These are phyloP conservation scores for Rutstroemia sp. DNA, from an alignment of 2,329 filamentous ascomycete species.

Conservation along the genomic window DNA sequence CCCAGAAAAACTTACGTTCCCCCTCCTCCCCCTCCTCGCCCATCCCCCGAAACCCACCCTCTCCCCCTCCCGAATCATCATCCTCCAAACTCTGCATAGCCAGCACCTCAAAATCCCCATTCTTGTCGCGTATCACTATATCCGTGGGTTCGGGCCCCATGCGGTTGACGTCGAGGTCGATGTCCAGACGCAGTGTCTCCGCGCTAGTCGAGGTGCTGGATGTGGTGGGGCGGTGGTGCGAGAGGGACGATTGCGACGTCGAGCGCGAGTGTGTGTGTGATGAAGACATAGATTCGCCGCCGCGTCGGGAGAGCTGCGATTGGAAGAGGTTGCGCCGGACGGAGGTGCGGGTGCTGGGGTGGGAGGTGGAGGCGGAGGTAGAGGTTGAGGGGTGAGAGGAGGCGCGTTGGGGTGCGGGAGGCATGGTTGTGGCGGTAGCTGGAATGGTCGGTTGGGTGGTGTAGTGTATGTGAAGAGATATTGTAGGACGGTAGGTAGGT, in stretches of 20 bases:
- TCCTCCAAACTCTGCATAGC: slow-evolving; percentile 44
- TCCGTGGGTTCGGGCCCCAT: slow-evolving; percentile 34
- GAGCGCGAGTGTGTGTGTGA: slow-evolving; percentile 41
- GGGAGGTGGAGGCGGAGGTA: neutral
- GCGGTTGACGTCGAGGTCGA: neutral
- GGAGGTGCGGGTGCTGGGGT: neutral
- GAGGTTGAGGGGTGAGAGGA: neutral
- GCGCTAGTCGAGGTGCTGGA: slow-evolving; percentile 35
- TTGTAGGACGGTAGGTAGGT: neutral
- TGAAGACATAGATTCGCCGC: slow-evolving; percentile 6
- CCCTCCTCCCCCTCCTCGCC: slow-evolving; percentile 33
- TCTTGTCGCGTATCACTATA: slow-evolving; percentile 55
- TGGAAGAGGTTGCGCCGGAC: slow-evolving; percentile 9
- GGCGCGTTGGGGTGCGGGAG: neutral
- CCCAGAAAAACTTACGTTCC: slow-evolving; percentile 36
- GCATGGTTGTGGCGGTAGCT: too few species aligned
- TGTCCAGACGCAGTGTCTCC: slow-evolving; percentile 43
- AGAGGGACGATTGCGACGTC: slow-evolving; percentile 40
- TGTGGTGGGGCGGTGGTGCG: slow-evolving; percentile 47
- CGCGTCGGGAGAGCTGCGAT: slow-evolving; percentile 14
- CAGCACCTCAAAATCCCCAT: slow-evolving; percentile 55
- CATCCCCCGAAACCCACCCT: slow-evolving; percentile 32
- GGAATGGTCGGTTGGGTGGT: neutral
- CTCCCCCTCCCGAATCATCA: slow-evolving; percentile 11
- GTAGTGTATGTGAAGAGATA: neutral